Evolutionary conservation across 768 basidiomycete genomes (phyloP).

Genomic region (Kwoniella sp.): DNA sequence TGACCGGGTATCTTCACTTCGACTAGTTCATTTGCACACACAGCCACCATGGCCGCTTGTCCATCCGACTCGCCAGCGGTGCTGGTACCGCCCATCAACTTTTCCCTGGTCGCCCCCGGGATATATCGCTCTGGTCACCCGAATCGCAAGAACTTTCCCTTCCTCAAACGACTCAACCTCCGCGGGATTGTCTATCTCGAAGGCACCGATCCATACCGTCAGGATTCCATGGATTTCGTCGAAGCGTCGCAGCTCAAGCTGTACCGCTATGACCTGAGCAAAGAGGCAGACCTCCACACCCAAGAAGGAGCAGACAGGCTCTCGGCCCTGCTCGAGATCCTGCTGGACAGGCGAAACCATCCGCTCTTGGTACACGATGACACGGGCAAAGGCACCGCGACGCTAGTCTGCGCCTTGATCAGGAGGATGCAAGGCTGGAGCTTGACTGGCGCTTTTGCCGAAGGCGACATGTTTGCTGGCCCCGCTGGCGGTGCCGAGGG

Average conservation of each 20-base stretch:
- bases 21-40: neutral
- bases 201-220: slow-evolving; percentile 27
- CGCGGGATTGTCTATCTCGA: slow-evolving; percentile 47
- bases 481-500: slow-evolving; percentile 44
- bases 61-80: slow-evolving; percentile 6
- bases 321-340: slow-evolving; percentile 16
- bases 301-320: slow-evolving; percentile 14
- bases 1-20: neutral
- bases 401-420: slow-evolving; percentile 24
- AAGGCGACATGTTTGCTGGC: slow-evolving; percentile 44
- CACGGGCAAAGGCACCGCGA: slow-evolving; percentile 37
- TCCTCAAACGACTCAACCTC: slow-evolving; percentile 38
- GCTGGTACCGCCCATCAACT: slow-evolving; percentile 47
- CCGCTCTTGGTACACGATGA: slow-evolving; percentile 45
- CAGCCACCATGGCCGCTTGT: neutral
- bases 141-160: slow-evolving; percentile 45
- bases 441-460: slow-evolving; percentile 30
- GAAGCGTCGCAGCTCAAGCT: slow-evolving; percentile 14
- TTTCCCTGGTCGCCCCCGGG: slow-evolving; percentile 37
- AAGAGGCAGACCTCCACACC: slow-evolving; percentile 27
- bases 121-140: slow-evolving; percentile 49
- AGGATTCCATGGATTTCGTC: slow-evolving; percentile 37
- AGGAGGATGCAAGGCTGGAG: slow-evolving; percentile 32
- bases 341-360: slow-evolving; percentile 38
- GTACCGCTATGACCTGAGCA: slow-evolving; percentile 31